A percentile compares a stretch with the other conserved stretches of the same genome.
phyloP scores from a whole-genome alignment of 805 yeast genomes.

The Metschnikowia cerradonensis region DNA sequence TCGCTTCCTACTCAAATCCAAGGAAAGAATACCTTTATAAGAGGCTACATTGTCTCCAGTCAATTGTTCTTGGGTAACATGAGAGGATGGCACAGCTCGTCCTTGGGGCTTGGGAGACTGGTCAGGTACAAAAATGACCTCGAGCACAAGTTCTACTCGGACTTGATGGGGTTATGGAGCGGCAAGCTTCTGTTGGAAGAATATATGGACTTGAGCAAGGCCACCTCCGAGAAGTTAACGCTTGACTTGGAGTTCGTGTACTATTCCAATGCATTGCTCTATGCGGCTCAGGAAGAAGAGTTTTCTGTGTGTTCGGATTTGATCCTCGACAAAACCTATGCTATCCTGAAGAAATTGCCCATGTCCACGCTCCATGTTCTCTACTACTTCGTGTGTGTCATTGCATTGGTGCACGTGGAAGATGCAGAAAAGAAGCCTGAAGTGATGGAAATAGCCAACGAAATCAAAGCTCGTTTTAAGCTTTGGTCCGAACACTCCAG shows the following conservation, averaged over 20 bases:
- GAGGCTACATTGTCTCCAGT: conserved; percentile 7
- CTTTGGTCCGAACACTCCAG: conserved; percentile 37
- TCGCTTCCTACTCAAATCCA: conserved; percentile 4
- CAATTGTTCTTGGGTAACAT: conserved; percentile 12
- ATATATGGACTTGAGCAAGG: conserved; percentile 5
- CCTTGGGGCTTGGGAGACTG: conserved; percentile 8
- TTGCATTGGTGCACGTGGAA: conserved; percentile 19
- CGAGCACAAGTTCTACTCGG: conserved; percentile 5
- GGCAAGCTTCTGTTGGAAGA: conserved; percentile 6
- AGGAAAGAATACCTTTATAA: conserved; percentile 7
- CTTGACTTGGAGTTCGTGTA: conserved; percentile 16
- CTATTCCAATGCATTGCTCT: conserved; percentile 14
- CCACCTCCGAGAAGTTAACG: background rate
- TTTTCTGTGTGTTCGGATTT: conserved; percentile 18
- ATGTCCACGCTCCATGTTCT: conserved; percentile 21
- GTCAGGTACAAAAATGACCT: conserved; percentile 6
- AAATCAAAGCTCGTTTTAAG: conserved; percentile 23
- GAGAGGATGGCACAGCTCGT: conserved; percentile 11
- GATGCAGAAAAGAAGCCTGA: conserved; percentile 16
- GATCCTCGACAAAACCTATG: conserved; percentile 14
- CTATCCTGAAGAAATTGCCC: conserved; percentile 21
- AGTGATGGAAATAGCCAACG: conserved; percentile 20
- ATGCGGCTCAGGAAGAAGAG: conserved; percentile 15
- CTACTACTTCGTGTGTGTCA: conserved; percentile 19
- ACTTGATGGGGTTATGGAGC: conserved; percentile 10